Conservation (phyloP, 192 early-diverging fungal species). For the Phycomyces nitens region DNA sequence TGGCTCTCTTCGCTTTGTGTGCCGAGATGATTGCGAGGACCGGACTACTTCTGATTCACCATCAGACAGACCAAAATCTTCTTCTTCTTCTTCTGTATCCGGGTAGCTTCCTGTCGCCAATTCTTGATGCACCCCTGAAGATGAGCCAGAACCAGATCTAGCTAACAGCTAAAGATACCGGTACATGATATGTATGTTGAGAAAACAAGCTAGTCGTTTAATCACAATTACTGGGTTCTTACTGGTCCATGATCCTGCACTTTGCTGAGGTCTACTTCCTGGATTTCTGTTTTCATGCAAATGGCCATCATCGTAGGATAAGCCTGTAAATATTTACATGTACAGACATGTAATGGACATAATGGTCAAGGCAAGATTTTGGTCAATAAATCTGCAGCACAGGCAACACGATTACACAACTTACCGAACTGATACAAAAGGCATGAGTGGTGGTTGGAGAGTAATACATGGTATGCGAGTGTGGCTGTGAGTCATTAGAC, state of each 20-base stretch:
- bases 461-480: slow-evolving; percentile 33
- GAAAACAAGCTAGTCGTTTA: neutral
- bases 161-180: slow-evolving; percentile 12
- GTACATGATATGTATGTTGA: neutral
- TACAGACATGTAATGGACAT: no score
- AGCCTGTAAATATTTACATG: slow-evolving; percentile 25
- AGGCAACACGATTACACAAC: neutral
- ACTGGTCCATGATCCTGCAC: slow-evolving; percentile 41
- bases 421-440: slow-evolving; percentile 55
- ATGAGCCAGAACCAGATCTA: slow-evolving; percentile 27
- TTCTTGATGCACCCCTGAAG: slow-evolving; percentile 7
- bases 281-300: slow-evolving; percentile 59
- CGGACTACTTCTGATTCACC: slow-evolving; percentile 6
- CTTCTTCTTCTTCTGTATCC: slow-evolving; percentile 32
- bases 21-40: neutral
- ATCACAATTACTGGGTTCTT: neutral
- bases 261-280: slow-evolving; percentile 65
- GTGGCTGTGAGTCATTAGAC: slow-evolving; percentile 6
- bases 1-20: neutral
- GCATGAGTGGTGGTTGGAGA: slow-evolving; percentile 41
- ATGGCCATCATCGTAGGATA: slow-evolving; percentile 60
- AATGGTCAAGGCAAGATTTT: no score
- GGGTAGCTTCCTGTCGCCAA: slow-evolving; percentile 16
- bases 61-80: slow-evolving; percentile 8
- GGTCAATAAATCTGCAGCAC: no score